Base-by-base conservation (phyloP, 139 green algal species). In the Tetraselmis striata region DNA sequence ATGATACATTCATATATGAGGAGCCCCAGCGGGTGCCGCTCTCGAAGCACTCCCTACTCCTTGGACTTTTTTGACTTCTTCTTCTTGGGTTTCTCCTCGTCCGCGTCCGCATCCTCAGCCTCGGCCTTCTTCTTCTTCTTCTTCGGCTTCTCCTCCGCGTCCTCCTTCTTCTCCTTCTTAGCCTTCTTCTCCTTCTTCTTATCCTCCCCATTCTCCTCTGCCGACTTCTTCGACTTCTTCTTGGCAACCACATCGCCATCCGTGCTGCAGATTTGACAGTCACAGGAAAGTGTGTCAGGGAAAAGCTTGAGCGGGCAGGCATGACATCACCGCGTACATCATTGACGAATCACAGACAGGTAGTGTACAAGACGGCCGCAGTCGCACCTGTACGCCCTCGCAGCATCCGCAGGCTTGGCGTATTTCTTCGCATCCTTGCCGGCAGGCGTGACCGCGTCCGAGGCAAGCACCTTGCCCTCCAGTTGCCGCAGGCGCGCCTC, bases 401-500 rank as follows among this genome's bases (percentile, higher is more conserved):
- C 79, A 58, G 84, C 76, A 0, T 93, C 88, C 76, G 84, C 86
- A 2, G 87, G 67, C 27, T 88, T 86, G 82, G 95, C 90, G 79
- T 96, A 94, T 82, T 94, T 94, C 82, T 92, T 83, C 29, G 84
- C 84, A 79, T 90, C 88, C 79, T 90, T 23, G 78, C 45, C 5
- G 45, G 18, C 89, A 23, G 90, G 82, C 59, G 83, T 85, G n/a
- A 84, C 93, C 1, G 83, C 87, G 31, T 95, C 92, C 5, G 76
- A 59, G 0, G 82, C 91, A 2, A 96, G 82, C 76, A 84, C 59
- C 79, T 89, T 92, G 59, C 94, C 95, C 86, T 99, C 96, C 79
- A 99, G 87, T 87, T 98, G 94, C 59, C 95, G 85, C 84, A 99
- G 79, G 31, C 96, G 88, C 2, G 92, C 91, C 89, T 99, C 96